These are phyloP conservation scores for Testicularia cyperi DNA, from an alignment of 1,284 basidiomycete species.

Conservation along the genomic window DNA sequence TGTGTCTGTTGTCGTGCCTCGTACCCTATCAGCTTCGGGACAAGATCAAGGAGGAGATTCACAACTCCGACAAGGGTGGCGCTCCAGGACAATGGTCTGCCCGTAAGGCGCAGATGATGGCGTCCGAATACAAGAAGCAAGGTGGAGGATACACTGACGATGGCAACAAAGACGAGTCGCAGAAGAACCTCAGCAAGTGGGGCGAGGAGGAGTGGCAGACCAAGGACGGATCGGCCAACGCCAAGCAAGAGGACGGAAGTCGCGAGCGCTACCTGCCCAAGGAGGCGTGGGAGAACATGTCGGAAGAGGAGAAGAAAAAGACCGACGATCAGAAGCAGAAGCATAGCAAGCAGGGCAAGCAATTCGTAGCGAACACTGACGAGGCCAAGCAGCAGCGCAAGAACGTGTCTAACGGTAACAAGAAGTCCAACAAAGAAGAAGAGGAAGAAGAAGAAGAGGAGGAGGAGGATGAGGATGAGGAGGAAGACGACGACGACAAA, in stretches of 20 bases:
- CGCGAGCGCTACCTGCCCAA: slow-evolving; percentile 33
- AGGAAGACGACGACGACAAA: slow-evolving; percentile 1
- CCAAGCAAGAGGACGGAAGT: slow-evolving; percentile 28
- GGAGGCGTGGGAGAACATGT: slow-evolving; percentile 41
- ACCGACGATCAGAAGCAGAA: slow-evolving; percentile 31
- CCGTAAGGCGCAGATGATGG: slow-evolving; percentile 32
- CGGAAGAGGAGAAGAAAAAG: slow-evolving; percentile 30
- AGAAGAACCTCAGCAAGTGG: slow-evolving; percentile 30
- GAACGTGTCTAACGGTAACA: slow-evolving; percentile 9
- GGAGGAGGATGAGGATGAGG: slow-evolving; percentile 1
- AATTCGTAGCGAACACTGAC: slow-evolving; percentile 22
- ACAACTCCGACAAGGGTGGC: slow-evolving; percentile 30
- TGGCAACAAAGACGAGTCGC: slow-evolving; percentile 29
- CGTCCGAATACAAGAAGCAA: slow-evolving; percentile 33
- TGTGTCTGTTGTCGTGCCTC: background rate
- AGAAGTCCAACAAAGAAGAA: slow-evolving; percentile 4
- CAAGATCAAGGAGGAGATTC: slow-evolving; percentile 28
- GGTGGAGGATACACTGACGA: slow-evolving; percentile 31
- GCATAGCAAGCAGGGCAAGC: slow-evolving; percentile 29
- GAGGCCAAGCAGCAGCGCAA: slow-evolving; percentile 23
- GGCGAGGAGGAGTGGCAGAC: slow-evolving; percentile 37
- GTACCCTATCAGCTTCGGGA: slow-evolving; percentile 9
- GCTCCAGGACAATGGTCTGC: slow-evolving; percentile 34
- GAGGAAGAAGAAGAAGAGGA: slow-evolving; percentile 2
- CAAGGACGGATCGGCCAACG: slow-evolving; percentile 28